Base-by-base conservation (phyloP, 1,139 yeast genomes). In the Kodamaea sp. region DNA sequence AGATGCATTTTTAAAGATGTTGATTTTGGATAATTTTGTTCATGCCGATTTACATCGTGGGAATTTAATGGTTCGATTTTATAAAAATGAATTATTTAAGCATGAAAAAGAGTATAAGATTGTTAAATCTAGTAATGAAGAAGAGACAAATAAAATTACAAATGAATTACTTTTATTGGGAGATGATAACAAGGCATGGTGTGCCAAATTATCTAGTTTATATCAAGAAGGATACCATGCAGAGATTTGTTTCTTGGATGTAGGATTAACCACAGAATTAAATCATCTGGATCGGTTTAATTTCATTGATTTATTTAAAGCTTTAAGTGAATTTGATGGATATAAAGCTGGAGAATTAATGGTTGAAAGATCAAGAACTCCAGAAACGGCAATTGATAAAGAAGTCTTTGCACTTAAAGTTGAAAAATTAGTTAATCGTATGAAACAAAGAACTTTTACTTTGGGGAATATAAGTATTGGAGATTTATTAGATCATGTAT, bases 21-120 rank as follows among this genome's bases (percentile, higher is more conserved):
- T 92, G 46, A 81, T 92, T 43, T 65, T 90, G 40, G 96, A 92
- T 62, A 89, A 92, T 58, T 92, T 92, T 58, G 88, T 90, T 32
- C 98, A 92, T 60, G 94, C 97, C 0, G 98, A 92, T 62, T 70
- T 92, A 44, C 98, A 92, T 53, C 97, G 98, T 0, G 99, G 99
- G 2, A 92, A 92, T 60, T 87, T 92, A 58, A 79, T 90, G 72
- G 78, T 92, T 5, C 67, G 92, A 38, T 83, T 90, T 50, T 76
- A 83, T 52, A 78, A 78, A 43, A 73, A 71, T 47, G 75, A 70
- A 46, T 47, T 64, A 40, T 71, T 61, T 46, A 65, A 58, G 42
- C 75, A 70, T 43, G 72, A 67, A 43, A 67, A 65, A 47, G 77
- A 71, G 44, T 71, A 71, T 53, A 71, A 70, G 49, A 70, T 71